Conservation (phyloP, 331 rosid genomes). For the Ulmus americana region DNA sequence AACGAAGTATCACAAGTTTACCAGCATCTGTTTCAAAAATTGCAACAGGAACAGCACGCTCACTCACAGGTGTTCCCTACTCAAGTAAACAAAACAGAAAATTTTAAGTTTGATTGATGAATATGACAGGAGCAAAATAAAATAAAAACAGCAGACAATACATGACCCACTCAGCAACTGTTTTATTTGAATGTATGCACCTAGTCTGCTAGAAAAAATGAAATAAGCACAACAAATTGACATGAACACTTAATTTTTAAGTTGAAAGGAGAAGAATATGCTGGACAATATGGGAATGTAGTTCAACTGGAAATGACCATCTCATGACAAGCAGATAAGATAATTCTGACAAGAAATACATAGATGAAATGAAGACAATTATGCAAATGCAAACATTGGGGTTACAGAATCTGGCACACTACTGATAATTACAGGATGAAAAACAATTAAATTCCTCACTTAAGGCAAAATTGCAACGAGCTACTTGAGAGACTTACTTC, state of each 20-base stretch:
- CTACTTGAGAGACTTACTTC: too few relatives aligned
- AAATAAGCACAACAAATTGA: not conserved
- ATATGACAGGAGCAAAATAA: not conserved
- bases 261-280: not conserved
- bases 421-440: too few relatives aligned
- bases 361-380: not conserved
- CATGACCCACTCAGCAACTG: not conserved
- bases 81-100: conserved; percentile 24
- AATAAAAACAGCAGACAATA: not conserved
- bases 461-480: too few relatives aligned
- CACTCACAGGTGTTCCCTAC: conserved; percentile 98
- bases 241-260: not conserved
- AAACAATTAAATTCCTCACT: too few relatives aligned
- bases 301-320: not conserved
- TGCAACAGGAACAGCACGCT: conserved; percentile 99
- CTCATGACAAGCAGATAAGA: not conserved
- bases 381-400: too few relatives aligned
- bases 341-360: not conserved
- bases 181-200: not conserved
- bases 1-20: conserved; percentile 27
- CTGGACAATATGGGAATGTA: not conserved
- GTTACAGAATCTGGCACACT: too few relatives aligned
- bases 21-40: conserved; percentile 94
- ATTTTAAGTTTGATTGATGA: not conserved
- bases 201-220: not conserved